Conservation (phyloP, 768 basidiomycete genomes). For the Stropharia rugosoannulata region DNA sequence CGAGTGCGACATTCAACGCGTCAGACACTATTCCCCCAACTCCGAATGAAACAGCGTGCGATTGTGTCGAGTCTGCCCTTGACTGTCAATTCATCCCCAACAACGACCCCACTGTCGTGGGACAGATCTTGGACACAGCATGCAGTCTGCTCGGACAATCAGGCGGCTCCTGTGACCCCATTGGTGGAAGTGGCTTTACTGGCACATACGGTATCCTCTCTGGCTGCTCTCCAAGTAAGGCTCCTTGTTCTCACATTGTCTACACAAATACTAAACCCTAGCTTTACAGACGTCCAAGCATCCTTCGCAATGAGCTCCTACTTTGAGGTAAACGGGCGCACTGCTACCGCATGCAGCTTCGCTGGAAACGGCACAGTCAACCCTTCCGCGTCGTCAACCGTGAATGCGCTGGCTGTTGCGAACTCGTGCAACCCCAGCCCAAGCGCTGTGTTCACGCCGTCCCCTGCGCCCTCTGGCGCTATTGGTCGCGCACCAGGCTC, state of each 20-base stretch:
- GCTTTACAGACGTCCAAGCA: conserved; percentile 62
- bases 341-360: conserved; percentile 72
- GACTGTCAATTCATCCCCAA: conserved; percentile 73
- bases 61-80: conserved; percentile 66
- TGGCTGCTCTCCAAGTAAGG: conserved; percentile 77
- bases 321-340: conserved; percentile 62
- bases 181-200: conserved; percentile 68
- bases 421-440: conserved; percentile 69
- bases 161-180: conserved; percentile 64
- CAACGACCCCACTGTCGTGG: conserved; percentile 63
- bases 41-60: conserved; percentile 78
- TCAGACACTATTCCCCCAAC: conserved; percentile 77
- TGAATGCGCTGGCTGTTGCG: conserved; percentile 51
- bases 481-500: conserved; percentile 4
- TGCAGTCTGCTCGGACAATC: conserved; percentile 73
- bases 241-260: not conserved
- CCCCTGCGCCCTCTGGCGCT: conserved; percentile 32
- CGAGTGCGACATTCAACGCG: conserved; percentile 60
- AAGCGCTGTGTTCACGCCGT: conserved; percentile 62
- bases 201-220: conserved; percentile 79
- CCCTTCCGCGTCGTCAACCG: conserved; percentile 42
- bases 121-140: conserved; percentile 60
- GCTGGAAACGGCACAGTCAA: conserved; percentile 83
- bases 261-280: not conserved
- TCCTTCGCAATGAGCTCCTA: conserved; percentile 82